phyloP scores from a whole-genome alignment of 495 filamentous ascomycete genomes.

The Hypoxylon rickii region DNA sequence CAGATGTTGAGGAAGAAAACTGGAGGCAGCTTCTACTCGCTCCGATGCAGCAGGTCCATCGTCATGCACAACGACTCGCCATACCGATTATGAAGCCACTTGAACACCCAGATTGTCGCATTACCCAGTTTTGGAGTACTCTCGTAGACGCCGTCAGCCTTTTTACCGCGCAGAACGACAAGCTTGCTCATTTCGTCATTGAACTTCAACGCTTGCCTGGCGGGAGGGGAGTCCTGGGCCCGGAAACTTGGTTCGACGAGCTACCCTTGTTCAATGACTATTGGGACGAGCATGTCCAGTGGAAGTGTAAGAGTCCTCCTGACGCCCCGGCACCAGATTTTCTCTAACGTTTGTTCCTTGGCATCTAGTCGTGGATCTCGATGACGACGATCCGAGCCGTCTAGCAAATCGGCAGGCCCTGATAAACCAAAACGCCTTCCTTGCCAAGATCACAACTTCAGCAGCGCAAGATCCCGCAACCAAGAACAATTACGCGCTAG shows the following conservation, averaged over 20 bases:
- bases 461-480: neutral
- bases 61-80: neutral
- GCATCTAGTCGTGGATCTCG: neutral
- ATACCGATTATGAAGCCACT: neutral
- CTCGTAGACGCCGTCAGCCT: slow-evolving; percentile 14
- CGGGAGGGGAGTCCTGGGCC: slow-evolving; percentile 12
- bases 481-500: neutral
- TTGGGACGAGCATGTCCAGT: slow-evolving; percentile 18
- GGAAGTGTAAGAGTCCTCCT: slow-evolving; percentile 2
- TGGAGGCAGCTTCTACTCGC: neutral
- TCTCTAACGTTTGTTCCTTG: neutral
- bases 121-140: neutral
- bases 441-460: slow-evolving; percentile 12
- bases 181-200: slow-evolving; percentile 13
- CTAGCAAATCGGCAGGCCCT: slow-evolving; percentile 6
- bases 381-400: neutral
- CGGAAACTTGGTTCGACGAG: slow-evolving; percentile 12
- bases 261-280: slow-evolving; percentile 16
- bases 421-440: slow-evolving; percentile 19
- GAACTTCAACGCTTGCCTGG: slow-evolving; percentile 16
- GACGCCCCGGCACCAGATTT: neutral
- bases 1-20: neutral
- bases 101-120: neutral
- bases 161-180: slow-evolving; percentile 17
- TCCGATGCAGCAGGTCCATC: neutral